Percentiles rank a stretch among this genome's conserved stretches.
Conservation (phyloP, 1,284 basidiomycete genomes). For the Cerrena zonata region DNA sequence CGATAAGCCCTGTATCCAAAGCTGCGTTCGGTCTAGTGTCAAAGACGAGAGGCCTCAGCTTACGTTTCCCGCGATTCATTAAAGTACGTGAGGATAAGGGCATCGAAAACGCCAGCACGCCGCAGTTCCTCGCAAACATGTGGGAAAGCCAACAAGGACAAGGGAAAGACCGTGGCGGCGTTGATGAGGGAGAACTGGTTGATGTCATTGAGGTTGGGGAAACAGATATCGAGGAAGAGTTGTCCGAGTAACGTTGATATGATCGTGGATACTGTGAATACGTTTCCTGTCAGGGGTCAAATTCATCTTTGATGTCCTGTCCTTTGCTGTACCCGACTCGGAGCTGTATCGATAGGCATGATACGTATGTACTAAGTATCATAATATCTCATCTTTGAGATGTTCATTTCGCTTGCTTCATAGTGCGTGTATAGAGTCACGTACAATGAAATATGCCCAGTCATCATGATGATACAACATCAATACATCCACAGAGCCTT, state of each 20-base stretch:
- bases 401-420: no score
- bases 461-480: no score
- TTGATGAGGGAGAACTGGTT: conserved; percentile 54
- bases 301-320: no score
- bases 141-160: conserved; percentile 59
- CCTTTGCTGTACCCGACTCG: no score
- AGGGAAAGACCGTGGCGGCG: conserved; percentile 31
- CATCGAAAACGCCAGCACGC: conserved; percentile 72
- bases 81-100: conserved; percentile 75
- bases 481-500: no score
- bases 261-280: no score
- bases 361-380: no score
- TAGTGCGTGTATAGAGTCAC: no score
- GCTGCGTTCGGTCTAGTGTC: conserved; percentile 73
- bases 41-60: conserved; percentile 63
- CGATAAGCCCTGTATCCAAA: conserved; percentile 82
- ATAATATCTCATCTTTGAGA: no score
- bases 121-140: conserved; percentile 66
- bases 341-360: no score
- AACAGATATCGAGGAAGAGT: conserved; percentile 27
- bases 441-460: no score
- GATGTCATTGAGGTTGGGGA: conserved; percentile 42
- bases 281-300: no score
- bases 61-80: conserved; percentile 89
- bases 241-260: not conserved